phyloP scores from a whole-genome alignment of 2,329 filamentous ascomycete genomes.

The Setomelanomma holmii region DNA sequence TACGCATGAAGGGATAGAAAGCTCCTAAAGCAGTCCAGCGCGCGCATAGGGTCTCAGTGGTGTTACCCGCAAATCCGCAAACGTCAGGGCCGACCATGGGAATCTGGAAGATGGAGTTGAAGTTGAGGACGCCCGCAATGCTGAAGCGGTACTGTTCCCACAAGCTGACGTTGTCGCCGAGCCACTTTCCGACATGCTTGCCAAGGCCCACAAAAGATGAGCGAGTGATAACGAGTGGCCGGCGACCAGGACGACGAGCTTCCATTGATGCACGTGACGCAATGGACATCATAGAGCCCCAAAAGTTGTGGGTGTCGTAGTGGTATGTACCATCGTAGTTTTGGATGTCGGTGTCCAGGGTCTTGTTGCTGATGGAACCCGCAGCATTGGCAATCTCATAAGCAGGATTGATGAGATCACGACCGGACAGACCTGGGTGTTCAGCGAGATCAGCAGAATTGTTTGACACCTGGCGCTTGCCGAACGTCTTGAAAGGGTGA shows the following conservation, averaged over 20 bases:
- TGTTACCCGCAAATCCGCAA: constrained; percentile 75
- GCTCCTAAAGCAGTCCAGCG: constrained; percentile 77
- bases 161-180: constrained; percentile 59
- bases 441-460: constrained; percentile 46
- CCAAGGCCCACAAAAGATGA: constrained; percentile 78
- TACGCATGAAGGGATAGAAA: constrained; percentile 76
- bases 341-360: constrained; percentile 70
- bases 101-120: constrained; percentile 54
- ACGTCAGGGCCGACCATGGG: constrained; percentile 66
- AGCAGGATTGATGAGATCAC: constrained; percentile 70
- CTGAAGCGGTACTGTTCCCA: constrained; percentile 54
- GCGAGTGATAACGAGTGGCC: constrained; percentile 76
- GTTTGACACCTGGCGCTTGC: constrained; percentile 29
- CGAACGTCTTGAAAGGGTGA: constrained; percentile 4
- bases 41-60: constrained; percentile 72
- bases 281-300: constrained; percentile 76
- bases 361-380: constrained; percentile 53
- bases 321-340: constrained; percentile 71
- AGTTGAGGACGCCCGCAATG: constrained; percentile 52
- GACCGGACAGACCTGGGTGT: constrained; percentile 63
- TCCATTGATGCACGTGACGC: constrained; percentile 72
- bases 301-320: constrained; percentile 80
- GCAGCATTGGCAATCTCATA: constrained; percentile 68
- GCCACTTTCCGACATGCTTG: constrained; percentile 63
- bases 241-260: constrained; percentile 65